Conservation (phyloP, 1,284 basidiomycete genomes). For the Fereydounia khargensis region DNA sequence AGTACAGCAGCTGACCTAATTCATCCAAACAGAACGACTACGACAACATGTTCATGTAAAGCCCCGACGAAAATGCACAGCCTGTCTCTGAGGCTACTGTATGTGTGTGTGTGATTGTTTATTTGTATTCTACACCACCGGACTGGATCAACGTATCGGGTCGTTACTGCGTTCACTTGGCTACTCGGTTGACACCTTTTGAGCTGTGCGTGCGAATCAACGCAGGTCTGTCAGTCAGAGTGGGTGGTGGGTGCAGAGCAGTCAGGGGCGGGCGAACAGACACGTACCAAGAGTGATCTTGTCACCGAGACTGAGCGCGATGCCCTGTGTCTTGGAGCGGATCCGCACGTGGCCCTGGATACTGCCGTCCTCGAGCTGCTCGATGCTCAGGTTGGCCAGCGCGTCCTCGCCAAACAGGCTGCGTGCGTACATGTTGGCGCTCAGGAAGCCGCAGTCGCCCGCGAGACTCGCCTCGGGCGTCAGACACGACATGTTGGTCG, state of each 20-base stretch:
- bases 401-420: slow-evolving; percentile 96
- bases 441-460: slow-evolving; percentile 89
- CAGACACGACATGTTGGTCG: slow-evolving; percentile 94
- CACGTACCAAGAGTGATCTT: slow-evolving; percentile 63
- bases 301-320: slow-evolving; percentile 88
- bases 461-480: slow-evolving; percentile 87
- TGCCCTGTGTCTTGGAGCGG: slow-evolving; percentile 60
- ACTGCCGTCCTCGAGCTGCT: slow-evolving; percentile 70
- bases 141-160: no score
- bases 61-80: no score
- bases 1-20: no score
- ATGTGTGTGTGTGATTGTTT: no score
- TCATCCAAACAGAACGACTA: neutral
- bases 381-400: slow-evolving; percentile 90
- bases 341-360: slow-evolving; percentile 56
- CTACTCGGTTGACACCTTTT: no score
- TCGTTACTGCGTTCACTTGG: no score
- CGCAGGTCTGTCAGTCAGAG: no score
- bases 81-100: no score
- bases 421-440: slow-evolving; percentile 88
- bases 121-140: no score
- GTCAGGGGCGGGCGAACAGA: neutral
- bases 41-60: slow-evolving; percentile 1
- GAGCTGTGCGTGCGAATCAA: no score
- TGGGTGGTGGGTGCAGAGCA: no score